Base-by-base conservation (phyloP, 805 yeast species). In the Starmerella vaccinii region DNA sequence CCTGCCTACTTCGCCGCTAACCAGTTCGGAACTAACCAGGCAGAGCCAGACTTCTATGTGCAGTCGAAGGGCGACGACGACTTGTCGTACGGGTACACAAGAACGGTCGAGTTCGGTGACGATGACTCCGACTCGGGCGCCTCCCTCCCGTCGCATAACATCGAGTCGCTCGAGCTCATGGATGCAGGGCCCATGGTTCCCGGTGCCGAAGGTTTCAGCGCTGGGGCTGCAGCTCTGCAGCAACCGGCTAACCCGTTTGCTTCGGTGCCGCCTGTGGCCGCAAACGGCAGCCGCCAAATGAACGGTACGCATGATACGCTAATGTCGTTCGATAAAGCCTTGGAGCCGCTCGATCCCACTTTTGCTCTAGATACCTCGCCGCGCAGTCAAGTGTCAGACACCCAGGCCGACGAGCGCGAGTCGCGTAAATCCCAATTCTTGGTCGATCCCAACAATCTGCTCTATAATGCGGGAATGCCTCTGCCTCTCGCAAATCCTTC, bases 101-200 rank as follows among this genome's bases (percentile, higher is more conserved):
- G 38, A 6, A 22, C 22, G 5, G 38, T 18, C 13, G 22, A 18
- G 3, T 38, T 10, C 43, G 33, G 24, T n/a, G 44, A 34, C 12
- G 43, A 40, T 24, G 49, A 38, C 32, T 34, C 41, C 21, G 42
- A 38, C 39, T 29, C 49, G 24, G 34, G 45, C 19, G 34, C 34
- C 9, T 41, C 45, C 7, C 16, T 41, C 27, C 45, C 45, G 21
- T 41, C 34, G 33, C 45, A 41, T 3, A 41, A 26, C 13, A 23
- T 41, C 16, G 45, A 41, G 23, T 27, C 45, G 16, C 19, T 41
- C 6, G 45, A 26, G 10, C 34, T 16, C 12, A 15, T 26, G 16
- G 45, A 41, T 23, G 19, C 34, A 5, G 4, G 26, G 9, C 15
- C 5, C 24, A 23, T 37, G 8, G 40, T 24, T 4, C 26, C 40